Percentiles rank a stretch among this genome's conserved stretches.
These are phyloP conservation scores for Funneliformis caledonium DNA, from an alignment of 371 early-diverging fungal genomes.

Conservation along the genomic window DNA sequence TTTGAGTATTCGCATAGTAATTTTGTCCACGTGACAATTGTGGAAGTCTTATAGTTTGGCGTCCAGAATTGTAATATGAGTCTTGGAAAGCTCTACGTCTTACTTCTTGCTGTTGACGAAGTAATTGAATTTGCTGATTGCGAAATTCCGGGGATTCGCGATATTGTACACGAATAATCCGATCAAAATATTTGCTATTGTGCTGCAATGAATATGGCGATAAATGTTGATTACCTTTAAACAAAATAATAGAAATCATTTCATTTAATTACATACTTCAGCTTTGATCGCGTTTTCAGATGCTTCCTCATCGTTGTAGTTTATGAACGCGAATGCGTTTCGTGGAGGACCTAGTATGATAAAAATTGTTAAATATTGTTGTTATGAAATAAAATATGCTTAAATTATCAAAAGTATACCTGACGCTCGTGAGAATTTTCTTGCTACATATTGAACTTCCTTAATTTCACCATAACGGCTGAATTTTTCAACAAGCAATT, in stretches of 20 bases:
- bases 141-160: slow-evolving; percentile 49
- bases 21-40: neutral
- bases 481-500: slow-evolving; percentile 58
- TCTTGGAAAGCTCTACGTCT: neutral
- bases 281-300: slow-evolving; percentile 61
- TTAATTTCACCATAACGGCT: slow-evolving; percentile 61
- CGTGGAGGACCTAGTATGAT: neutral
- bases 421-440: neutral
- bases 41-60: neutral
- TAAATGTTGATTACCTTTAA: neutral
- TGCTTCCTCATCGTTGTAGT: slow-evolving; percentile 55
- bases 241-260: neutral
- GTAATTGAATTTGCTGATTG: slow-evolving; percentile 1
- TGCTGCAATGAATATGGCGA: slow-evolving; percentile 44
- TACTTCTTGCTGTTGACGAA: slow-evolving; percentile 14
- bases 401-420: neutral
- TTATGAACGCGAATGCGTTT: slow-evolving; percentile 70
- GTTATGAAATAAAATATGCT: neutral
- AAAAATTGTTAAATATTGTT: slow-evolving; percentile 21
- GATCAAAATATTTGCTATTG: slow-evolving; percentile 44
- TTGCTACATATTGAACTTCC: slow-evolving; percentile 43
- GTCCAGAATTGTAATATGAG: neutral
- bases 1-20: neutral
- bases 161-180: slow-evolving; percentile 49
- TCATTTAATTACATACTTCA: slow-evolving; percentile 52